These are phyloP conservation scores for Apiospora kogelbergensis DNA, from an alignment of 2,329 filamentous ascomycete genomes.

Conservation along the genomic window DNA sequence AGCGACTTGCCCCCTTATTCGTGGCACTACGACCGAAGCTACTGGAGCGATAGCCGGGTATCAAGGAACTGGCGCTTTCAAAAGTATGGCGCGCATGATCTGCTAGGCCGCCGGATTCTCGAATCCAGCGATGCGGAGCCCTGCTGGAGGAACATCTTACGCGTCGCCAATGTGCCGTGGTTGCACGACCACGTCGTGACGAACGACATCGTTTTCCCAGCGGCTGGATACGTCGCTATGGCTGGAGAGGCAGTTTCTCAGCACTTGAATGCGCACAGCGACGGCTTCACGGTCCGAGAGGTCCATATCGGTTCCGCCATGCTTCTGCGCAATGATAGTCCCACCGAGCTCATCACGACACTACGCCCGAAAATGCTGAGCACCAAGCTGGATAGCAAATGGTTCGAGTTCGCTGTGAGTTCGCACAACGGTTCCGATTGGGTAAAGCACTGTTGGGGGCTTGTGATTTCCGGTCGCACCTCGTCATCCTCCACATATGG, in stretches of 20 bases:
- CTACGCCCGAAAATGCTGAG: not conserved
- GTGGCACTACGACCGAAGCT: constrained; percentile 13
- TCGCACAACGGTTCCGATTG: not conserved
- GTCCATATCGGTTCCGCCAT: too few relatives aligned
- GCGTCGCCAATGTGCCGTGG: not conserved
- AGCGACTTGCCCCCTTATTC: constrained; percentile 14
- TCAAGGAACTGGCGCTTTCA: constrained; percentile 4
- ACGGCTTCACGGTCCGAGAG: too few relatives aligned
- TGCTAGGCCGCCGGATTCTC: constrained; percentile 10
- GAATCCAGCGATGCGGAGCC: constrained; percentile 7
- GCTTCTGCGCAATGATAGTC: too few relatives aligned
- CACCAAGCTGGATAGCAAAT: not conserved
- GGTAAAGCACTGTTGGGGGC: not conserved
- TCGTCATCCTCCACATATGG: too few relatives aligned
- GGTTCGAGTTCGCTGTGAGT: not conserved
- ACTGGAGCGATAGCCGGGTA: not conserved
- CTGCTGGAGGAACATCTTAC: constrained; percentile 10
- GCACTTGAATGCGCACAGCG: too few relatives aligned
- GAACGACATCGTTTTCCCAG: not conserved
- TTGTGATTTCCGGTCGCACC: too few relatives aligned
- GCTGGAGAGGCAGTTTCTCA: too few relatives aligned
- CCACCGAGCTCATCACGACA: not conserved
- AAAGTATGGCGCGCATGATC: constrained; percentile 8
- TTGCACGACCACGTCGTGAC: not conserved
- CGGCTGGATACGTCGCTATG: too few relatives aligned